phyloP scores from a whole-genome alignment of 148 eudicot genomes.

The Rhododendron molle region DNA sequence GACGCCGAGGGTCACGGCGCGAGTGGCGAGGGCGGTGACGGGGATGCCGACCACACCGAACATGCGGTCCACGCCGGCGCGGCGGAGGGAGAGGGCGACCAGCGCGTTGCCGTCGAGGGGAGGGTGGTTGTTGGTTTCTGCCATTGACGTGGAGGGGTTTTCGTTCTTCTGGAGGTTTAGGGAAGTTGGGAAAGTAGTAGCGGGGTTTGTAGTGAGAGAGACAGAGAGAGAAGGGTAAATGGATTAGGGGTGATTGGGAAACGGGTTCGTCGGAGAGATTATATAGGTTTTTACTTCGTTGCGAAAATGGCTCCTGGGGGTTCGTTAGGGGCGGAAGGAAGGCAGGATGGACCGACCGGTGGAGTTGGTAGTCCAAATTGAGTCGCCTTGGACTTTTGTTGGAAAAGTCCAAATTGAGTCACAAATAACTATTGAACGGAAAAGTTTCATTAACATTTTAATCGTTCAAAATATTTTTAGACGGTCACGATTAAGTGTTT shows the following conservation, averaged over 20 bases:
- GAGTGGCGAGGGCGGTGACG: slow-evolving; percentile 82
- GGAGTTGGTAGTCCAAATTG: not conserved
- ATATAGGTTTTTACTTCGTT: not conserved
- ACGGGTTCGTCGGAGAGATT: not conserved
- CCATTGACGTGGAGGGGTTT: slow-evolving; percentile 19
- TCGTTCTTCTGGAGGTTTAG: not conserved
- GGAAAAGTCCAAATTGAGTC: not conserved
- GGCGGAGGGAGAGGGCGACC: slow-evolving; percentile 54
- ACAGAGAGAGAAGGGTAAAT: not conserved
- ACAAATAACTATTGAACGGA: no score
- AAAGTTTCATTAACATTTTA: no score
- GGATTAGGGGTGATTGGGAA: not conserved
- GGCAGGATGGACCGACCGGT: not conserved
- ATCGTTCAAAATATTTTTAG: no score
- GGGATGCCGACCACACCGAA: slow-evolving; percentile 98
- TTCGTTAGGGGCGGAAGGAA: not conserved
- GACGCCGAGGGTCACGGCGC: slow-evolving; percentile 61
- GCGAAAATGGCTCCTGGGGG: not conserved
- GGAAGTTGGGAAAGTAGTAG: not conserved
- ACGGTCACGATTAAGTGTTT: no score
- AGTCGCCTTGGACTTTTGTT: no score
- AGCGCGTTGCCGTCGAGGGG: slow-evolving; percentile 62
- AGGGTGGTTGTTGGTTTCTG: slow-evolving; percentile 16
- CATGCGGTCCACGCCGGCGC: slow-evolving; percentile 62
- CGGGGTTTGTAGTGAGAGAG: not conserved